phyloP scores from a whole-genome alignment of 2,329 filamentous ascomycete species.

The Pseudonectria buxi region DNA sequence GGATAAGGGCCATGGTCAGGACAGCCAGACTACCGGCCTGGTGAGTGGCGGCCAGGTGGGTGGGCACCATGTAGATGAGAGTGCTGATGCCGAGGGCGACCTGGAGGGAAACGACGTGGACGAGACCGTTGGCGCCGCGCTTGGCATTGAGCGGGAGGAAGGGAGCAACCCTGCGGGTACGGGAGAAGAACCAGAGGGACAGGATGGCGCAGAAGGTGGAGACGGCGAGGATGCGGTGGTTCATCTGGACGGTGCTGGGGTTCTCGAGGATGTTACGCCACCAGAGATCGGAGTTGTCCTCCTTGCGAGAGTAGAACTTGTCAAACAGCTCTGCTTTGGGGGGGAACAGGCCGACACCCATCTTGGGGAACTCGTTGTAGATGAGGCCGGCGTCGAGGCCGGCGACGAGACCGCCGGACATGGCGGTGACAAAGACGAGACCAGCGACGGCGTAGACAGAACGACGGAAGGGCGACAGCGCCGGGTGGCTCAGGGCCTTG shows the following conservation, averaged over 20 bases:
- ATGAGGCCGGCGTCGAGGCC: constrained; percentile 94
- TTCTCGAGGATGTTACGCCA: constrained; percentile 99
- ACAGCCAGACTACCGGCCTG: constrained; percentile 86
- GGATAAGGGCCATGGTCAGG: constrained; percentile 71
- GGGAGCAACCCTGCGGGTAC: constrained; percentile 51
- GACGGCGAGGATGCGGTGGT: constrained; percentile 87
- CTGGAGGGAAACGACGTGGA: constrained; percentile 77
- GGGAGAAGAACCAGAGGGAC: constrained; percentile 72
- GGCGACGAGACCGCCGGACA: constrained; percentile 90
- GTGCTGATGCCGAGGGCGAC: constrained; percentile 83
- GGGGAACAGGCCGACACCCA: constrained; percentile 79
- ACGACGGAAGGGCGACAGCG: constrained; percentile 66
- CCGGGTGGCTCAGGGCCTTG: constrained; percentile 55
- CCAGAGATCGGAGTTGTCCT: constrained; percentile 76
- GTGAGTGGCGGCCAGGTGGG: constrained; percentile 79
- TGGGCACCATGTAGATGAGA: constrained; percentile 88
- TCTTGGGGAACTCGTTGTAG: constrained; percentile 97
- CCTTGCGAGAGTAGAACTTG: constrained; percentile 72
- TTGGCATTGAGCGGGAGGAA: constrained; percentile 57
- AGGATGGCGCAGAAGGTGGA: constrained; percentile 81
- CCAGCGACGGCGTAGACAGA: constrained; percentile 63
- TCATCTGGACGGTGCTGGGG: constrained; percentile 87
- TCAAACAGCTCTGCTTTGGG: constrained; percentile 79
- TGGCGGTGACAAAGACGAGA: constrained; percentile 81
- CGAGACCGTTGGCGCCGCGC: constrained; percentile 68